Evolutionary conservation across 352 stramenopile genomes (phyloP), one percentile per base, ranked within the genome.

Genomic region (Phytophthora litchii): DNA sequence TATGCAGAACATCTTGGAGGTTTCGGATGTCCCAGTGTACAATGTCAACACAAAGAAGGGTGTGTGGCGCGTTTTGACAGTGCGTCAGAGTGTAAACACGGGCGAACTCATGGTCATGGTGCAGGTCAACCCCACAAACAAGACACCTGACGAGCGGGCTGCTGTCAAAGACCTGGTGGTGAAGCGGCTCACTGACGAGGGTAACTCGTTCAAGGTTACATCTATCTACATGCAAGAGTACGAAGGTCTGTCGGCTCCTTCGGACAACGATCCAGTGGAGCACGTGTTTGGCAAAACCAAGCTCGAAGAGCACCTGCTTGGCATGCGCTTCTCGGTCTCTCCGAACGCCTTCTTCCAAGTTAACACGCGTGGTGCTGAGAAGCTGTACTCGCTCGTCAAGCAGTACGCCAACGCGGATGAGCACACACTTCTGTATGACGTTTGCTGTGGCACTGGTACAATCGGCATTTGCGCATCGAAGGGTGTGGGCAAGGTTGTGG

Each of bases 391-490:
- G 43, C 86, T 98, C 56, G 92, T 99, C n/a, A 90, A 97, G 47
- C 75, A 98, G 37, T 84, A 89, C 54, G 79, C 90, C 53, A 73
- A 76, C 14, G 75, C 75, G 16, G 71, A 91, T 41, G 75, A 83
- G 32, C 71, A 93, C 45, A 98, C 83, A 21, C 58, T 98, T 31
- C 70, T 99, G 3, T 97, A 99, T 53, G 97, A 99, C 63, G 97
- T 99, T 14, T 99, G 97, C 74, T 99, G 97, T 67, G 97, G 97
- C 16, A 99, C 97, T 13, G 97, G 97, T 31, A 99, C 96, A 4
- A 99, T 99, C 54, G 97, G 97, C 0, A 97, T 99, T 55, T 96
- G 84, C 44, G 89, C 96, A 64, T 91, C 96, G 5, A 80, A 91
- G 47, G 72, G 84, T 12, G 78, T 72, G 16, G 80, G 74, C 20